Percentiles rank a stretch among this genome's conserved stretches.
phyloP scores from a whole-genome alignment of 2,329 filamentous ascomycete genomes.

The Nemania bipapillata region DNA sequence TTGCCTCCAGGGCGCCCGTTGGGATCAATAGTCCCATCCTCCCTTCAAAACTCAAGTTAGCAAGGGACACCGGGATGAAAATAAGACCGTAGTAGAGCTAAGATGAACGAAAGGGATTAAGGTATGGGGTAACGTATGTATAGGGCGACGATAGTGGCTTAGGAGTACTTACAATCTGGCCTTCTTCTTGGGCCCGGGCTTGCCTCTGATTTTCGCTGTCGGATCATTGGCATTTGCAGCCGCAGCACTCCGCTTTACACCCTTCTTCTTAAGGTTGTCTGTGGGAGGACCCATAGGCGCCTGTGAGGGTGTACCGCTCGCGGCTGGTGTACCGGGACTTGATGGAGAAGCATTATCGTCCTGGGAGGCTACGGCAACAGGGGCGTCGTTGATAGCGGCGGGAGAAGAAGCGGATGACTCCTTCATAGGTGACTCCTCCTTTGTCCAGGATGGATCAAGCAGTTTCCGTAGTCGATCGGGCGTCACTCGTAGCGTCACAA shows the following conservation, averaged over 20 bases:
- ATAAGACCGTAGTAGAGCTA: background rate
- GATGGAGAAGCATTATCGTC: constrained; percentile 70
- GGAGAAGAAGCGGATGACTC: constrained; percentile 61
- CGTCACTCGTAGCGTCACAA: constrained; percentile 66
- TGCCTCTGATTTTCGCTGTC: constrained; percentile 77
- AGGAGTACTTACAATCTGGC: constrained; percentile 81
- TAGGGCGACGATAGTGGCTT: background rate
- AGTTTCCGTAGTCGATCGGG: constrained; percentile 64
- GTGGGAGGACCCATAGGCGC: constrained; percentile 69
- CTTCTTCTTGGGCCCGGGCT: constrained; percentile 97
- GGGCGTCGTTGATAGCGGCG: constrained; percentile 51
- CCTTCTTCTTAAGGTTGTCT: constrained; percentile 78
- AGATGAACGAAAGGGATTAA: background rate
- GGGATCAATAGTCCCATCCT: constrained; percentile 72
- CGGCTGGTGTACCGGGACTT: constrained; percentile 67
- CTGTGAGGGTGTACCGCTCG: constrained; percentile 66
- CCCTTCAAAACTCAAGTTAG: constrained; percentile 53
- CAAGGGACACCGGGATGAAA: background rate
- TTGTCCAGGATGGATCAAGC: constrained; percentile 57
- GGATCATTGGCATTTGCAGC: constrained; percentile 68
- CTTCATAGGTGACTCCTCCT: constrained; percentile 59
- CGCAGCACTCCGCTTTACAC: constrained; percentile 74
- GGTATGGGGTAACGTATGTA: background rate
- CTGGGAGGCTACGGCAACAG: constrained; percentile 56
- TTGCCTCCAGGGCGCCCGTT: constrained; percentile 61